Base-by-base conservation (phyloP, 2,329 filamentous ascomycete genomes). In the Cladosporium sp. region DNA sequence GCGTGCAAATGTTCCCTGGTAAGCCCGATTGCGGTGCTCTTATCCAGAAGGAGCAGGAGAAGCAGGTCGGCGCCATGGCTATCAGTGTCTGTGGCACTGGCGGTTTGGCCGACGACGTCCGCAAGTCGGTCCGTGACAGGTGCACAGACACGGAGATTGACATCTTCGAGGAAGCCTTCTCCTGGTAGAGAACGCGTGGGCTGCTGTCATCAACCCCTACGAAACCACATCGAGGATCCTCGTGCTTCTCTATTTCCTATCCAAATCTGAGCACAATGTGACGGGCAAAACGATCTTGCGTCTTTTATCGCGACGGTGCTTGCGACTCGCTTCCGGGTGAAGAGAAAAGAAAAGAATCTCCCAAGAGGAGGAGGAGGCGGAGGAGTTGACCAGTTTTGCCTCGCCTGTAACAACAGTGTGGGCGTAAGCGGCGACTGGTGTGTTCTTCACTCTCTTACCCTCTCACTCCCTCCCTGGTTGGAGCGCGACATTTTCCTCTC, bases 1-100 rank as follows among this genome's bases (percentile, higher is more conserved):
- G 90, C 4, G 93, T 98, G 64, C 92, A 93, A 79, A 95, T 98
- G 90, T 92, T 92, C 77, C 91, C 93, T 1, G 94, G 95, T 2
- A 88, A 93, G 70, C 94, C 94, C 11, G 92, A 96, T 74, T 86
- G 96, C 54, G 85, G 88, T 24, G 87, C 90, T 0, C 81, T 98
- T n/a, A 81, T 98, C 57, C 85, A 88, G 69, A 90, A 91, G 79
- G 94, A 97, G 81, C 90, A 93, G 21, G 85, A 89, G 73, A 87
- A 91, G 73, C 92, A 95, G 77, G 82, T 92, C 64, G 95, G 95
- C 10, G 92, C 93, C 59, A 96, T 97, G 88, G 91, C 88, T 26
- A 92, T 98, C 54, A 90, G 89, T 18, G 90, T 92, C 2, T 93
- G 91, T 73, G 91, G 91, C 15, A 89, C 89, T 4, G 91, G 91